Base-by-base conservation (phyloP, 2,329 filamentous ascomycete species). In the Rachicladosporium sp. region DNA sequence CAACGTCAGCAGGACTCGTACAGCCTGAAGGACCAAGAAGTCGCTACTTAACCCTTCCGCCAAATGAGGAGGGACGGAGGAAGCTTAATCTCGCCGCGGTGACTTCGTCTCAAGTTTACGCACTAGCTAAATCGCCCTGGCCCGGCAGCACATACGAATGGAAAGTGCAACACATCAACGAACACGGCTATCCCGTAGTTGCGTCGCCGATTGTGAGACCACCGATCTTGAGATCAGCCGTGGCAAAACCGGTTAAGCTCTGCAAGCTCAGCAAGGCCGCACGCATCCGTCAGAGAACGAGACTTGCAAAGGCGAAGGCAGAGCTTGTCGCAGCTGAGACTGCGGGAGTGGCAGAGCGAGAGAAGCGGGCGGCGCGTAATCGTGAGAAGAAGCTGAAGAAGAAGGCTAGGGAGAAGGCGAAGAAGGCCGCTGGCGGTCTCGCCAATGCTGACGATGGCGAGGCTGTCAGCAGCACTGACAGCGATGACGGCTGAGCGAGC, bases 381-480 rank as follows among this genome's bases (percentile, higher is more conserved):
- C 46, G 56, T 5, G 54, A 58, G 38, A 59, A 59, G 52, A 58
- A 59, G 43, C 47, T 55, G 10, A 60, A 58, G 47, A 57, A 55
- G 43, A 53, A 50, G 43, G 46, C 50, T 30, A 46, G 50, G 31
- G 57, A 58, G 23, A 57, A 57, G 46, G 56, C 53, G 7, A 58
- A 57, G 49, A 58, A 57, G 40, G 47, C 44, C 6, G 51, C 43
- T 37, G 42, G 33, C 10, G 36, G 21, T 31, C 38, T 10, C 23
- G 37, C 27, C 8, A 11, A 19, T 10, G 29, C 10, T 33, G 43
- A 19, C 12, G 11, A 7, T 4, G 31, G 10, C 10, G 36, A 9
- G n/a, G 40, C 13, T 10, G 37, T 11, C 33, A 23, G 19, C 11
- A 35, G 33, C 33, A n/a, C 11, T 7, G 33, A 13, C 6, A 23